phyloP scores from a whole-genome alignment of 495 filamentous ascomycete species.

The Aspergillus saccharolyticus region DNA sequence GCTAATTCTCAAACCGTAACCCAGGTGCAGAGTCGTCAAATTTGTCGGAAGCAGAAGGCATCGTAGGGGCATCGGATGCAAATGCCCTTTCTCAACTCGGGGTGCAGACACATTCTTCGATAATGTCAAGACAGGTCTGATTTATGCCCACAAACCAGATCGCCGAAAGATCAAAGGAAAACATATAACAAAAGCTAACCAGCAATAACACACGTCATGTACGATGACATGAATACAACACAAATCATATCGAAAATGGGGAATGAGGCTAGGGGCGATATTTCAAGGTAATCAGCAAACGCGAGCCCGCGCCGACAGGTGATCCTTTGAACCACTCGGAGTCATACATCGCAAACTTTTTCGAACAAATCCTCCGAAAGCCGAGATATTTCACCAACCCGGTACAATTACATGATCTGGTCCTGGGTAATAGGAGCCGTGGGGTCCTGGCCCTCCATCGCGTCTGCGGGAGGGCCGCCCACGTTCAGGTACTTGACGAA shows the following conservation, averaged over 20 bases:
- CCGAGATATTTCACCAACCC: conserved; percentile 9
- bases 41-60: background rate
- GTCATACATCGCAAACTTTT: conserved; percentile 18
- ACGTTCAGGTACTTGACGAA: conserved; percentile 85
- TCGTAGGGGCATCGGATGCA: background rate
- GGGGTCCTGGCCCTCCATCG: conserved; percentile 74
- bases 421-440: conserved; percentile 80
- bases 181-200: conserved; percentile 6
- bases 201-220: conserved; percentile 8
- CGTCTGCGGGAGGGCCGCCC: conserved; percentile 54
- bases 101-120: background rate
- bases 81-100: background rate
- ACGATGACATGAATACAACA: conserved; percentile 1
- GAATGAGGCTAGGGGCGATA: background rate
- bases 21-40: background rate
- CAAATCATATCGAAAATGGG: background rate
- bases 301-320: background rate
- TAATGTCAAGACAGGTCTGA: background rate
- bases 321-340: conserved; percentile 3
- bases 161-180: conserved; percentile 6
- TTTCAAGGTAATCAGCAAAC: background rate
- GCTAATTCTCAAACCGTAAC: background rate
- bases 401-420: conserved; percentile 80
- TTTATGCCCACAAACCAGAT: conserved; percentile 15
- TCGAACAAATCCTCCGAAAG: conserved; percentile 8